Base-by-base conservation (phyloP, 2,329 filamentous ascomycete genomes). In the Pseudohalonectria lignicola region DNA sequence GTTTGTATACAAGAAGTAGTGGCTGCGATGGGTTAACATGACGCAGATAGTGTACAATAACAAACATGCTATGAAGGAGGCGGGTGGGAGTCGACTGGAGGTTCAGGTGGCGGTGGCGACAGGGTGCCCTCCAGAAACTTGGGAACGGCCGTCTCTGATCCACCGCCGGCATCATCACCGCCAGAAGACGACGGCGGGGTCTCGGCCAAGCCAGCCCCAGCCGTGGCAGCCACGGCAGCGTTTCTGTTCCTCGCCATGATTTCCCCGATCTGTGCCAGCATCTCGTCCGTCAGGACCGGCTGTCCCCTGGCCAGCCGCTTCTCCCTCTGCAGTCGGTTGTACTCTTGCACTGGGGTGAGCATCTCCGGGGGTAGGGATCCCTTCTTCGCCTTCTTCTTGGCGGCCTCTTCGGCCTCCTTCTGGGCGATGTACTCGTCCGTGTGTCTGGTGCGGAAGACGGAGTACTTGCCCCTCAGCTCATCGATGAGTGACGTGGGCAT, bases 381-480 rank as follows among this genome's bases (percentile, higher is more conserved):
- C 47, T 47, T 53, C n/a, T 58, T 55, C 47, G 53, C 51, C 51
- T 57, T 57, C 41, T 53, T 57, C 51, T 34, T 46, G 15, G 25
- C 47, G 46, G 49, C 54, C 45, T 51, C 49, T 49, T 56, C 49
- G 38, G 56, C 58, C 49, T 63, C 60, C 53, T 66, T 61, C 55
- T 60, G 57, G 44, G 56, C 61, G 37, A 88, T 59, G 55, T 82
- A 94, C 56, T 81, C 82, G 33, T 73, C 64, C 45, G 87, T 82
- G 62, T 94, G 86, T 34, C 85, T 71, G 38, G 79, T 86, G 52
- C 87, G 72, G 75, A 88, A 92, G 51, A 73, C 76, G 49, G 80
- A 84, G 70, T 80, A 94, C 55, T 79, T 82, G 66, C 83, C 82
- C 54, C 87, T 74, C 54, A 96, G 68, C 67, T 96, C 90, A 56